Base-by-base conservation (phyloP, 2,329 filamentous ascomycete genomes). In the Cladophialophora carrionii region DNA sequence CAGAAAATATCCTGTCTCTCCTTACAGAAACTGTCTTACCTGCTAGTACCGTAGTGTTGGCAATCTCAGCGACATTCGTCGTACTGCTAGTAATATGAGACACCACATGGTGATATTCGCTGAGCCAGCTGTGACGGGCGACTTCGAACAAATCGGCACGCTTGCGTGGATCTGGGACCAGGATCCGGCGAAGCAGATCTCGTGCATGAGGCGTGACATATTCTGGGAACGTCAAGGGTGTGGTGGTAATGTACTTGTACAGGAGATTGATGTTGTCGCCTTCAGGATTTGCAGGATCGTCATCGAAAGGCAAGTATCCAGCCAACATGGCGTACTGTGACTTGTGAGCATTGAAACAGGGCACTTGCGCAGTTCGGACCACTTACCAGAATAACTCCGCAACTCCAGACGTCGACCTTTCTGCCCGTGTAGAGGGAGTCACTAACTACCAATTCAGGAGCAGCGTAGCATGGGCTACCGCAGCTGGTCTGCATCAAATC, bases 401-500 rank as follows among this genome's bases (percentile, higher is more conserved):
- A 99, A 78, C 95, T 98, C 95, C 95, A 99, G 41, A 99, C 95
- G 75, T 99, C 95, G 29, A 99, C 95, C 78, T 99, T 99, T 59
- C 94, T 88, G 54, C 95, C 95, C 1, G 95, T 99, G 79, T 99
- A 99, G 7, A 99, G 81, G 17, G 93, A 96, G 78, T 99, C 95
- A 76, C 92, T 98, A 67, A 99, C 95, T 14, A 99, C 95, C 61
- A 99, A 83, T 80, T 99, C 95, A 4, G 95, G 95, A 14, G 95
- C 95, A 56, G 95, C 95, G 78, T 99, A 99, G 75, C 95, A 99
- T 7, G 95, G 95, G 78, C 94, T 98, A 70, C 95, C 95, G 77
- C 95, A 99, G 77, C 95, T 98, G 10, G 95, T 99, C 79, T 97
- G 94, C 95, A 99, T 99, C 74, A 99, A 81, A 80, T 99, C 95